A percentile compares a stretch with the other conserved stretches of the same genome.
Conservation (phyloP, 2,329 filamentous ascomycete species). For the Talaromyces sp. region DNA sequence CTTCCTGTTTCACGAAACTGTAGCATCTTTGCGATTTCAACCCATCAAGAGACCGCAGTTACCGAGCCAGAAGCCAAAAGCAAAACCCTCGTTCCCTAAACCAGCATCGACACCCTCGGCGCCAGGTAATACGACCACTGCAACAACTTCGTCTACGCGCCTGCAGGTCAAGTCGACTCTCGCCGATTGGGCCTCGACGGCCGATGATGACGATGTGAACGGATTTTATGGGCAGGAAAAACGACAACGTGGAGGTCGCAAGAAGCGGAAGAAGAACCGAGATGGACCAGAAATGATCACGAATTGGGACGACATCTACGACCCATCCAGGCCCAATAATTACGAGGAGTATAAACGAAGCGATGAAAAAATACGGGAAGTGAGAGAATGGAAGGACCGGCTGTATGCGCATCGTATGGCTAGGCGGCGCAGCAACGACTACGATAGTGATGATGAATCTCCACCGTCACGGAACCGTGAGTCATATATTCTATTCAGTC, state of each 20-base stretch:
- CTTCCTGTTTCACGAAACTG: slow-evolving; percentile 27
- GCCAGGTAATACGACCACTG: slow-evolving; percentile 26
- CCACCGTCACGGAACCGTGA: slow-evolving; percentile 48
- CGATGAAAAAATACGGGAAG: slow-evolving; percentile 77
- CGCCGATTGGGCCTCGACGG: slow-evolving; percentile 75
- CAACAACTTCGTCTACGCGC: slow-evolving; percentile 37
- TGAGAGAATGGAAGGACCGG: slow-evolving; percentile 80
- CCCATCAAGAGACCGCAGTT: slow-evolving; percentile 76
- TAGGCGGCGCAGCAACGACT: slow-evolving; percentile 44
- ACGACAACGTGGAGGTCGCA: slow-evolving; percentile 72
- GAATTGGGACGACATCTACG: slow-evolving; percentile 93
- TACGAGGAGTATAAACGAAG: slow-evolving; percentile 81
- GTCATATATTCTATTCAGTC: slow-evolving; percentile 27
- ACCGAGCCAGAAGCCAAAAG: slow-evolving; percentile 58
- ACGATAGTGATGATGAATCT: slow-evolving; percentile 52
- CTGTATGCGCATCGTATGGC: slow-evolving; percentile 70
- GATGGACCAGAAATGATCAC: slow-evolving; percentile 56
- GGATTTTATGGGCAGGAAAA: slow-evolving; percentile 65
- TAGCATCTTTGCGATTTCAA: slow-evolving; percentile 76
- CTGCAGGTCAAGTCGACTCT: slow-evolving; percentile 64
- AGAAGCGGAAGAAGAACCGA: slow-evolving; percentile 73
- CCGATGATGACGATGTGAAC: slow-evolving; percentile 78
- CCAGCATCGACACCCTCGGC: slow-evolving; percentile 33
- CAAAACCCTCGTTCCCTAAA: slow-evolving; percentile 62
- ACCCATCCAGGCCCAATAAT: slow-evolving; percentile 76